Conservation (phyloP, 148 eudicot species). For the Cornus controversa region DNA sequence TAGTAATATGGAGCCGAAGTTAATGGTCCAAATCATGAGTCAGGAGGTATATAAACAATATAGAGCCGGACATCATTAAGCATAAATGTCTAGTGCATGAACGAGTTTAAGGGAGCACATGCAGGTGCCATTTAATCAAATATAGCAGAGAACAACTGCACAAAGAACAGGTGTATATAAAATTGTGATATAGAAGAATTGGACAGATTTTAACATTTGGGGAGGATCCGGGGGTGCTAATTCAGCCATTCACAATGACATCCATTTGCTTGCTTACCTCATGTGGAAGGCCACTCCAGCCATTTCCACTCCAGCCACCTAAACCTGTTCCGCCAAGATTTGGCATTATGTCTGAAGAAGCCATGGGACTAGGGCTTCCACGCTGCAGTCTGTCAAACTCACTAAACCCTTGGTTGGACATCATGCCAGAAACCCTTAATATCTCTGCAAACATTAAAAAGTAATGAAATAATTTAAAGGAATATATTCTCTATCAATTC, state of each 20-base stretch:
- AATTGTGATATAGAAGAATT: not conserved
- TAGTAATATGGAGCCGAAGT: not conserved
- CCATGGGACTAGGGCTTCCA: slow-evolving; percentile 47
- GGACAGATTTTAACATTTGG: not conserved
- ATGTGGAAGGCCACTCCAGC: slow-evolving; percentile 35
- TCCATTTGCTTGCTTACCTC: slow-evolving; percentile 24
- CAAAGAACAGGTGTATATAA: not conserved
- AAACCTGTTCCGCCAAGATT: slow-evolving; percentile 35
- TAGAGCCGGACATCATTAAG: not conserved
- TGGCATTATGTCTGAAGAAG: slow-evolving; percentile 30
- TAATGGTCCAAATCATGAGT: not conserved
- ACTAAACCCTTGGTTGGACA: slow-evolving; percentile 34
- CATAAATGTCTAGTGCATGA: not conserved
- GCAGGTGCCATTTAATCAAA: not conserved
- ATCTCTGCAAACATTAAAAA: slow-evolving; percentile 35
- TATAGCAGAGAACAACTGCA: too few species aligned
- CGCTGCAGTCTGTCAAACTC: slow-evolving; percentile 41
- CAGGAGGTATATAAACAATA: not conserved
- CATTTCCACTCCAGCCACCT: slow-evolving; percentile 34
- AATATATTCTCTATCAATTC: not conserved
- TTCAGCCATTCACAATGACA: not conserved
- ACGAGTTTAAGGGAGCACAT: not conserved
- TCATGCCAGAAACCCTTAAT: slow-evolving; percentile 33
- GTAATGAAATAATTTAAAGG: not conserved
- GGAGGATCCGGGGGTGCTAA: not conserved